Base-by-base conservation (phyloP, 2,329 filamentous ascomycete species). In the Lachnellula cervina region DNA sequence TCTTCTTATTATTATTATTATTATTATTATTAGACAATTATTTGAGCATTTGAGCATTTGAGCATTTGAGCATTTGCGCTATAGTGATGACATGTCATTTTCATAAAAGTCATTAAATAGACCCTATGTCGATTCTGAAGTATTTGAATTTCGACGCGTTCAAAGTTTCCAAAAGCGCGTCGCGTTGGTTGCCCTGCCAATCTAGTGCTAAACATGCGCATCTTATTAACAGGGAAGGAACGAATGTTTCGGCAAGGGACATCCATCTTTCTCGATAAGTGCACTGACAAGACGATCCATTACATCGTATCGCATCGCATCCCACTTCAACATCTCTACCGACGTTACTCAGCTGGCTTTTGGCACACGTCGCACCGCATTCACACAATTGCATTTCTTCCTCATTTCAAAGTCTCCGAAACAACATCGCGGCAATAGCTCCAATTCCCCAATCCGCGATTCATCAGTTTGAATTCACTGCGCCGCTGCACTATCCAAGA, bases 191-290 rank as follows among this genome's bases (percentile, higher is more conserved):
- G 44, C 23, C 44, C 21, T 7, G 44, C 23, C 44, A 46, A 32
- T 32, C 1, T 14, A 14, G n/a, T 21, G 17, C n/a, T 8, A 44
- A 21, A 44, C n/a, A 21, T 19, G 21, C 17, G 14, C 16, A 17
- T n/a, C 16, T 16, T 19, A 19, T 6, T 19, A n/a, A 23, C 19
- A n/a, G 19, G 11, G 17, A 17, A 17, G 42, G n/a, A 25, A 7
- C 11, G 42, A n/a, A 44, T 9, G 11, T 8, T 44, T 44, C 21
- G n/a, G 42, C 42, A 44, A 44, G 42, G n/a, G 21, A 44, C n/a
- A 44, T 21, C 23, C 44, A 45, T 46, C 49, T 53, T 58, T 62
- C 63, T 65, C 59, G 62, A 66, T 65, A 66, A 63, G 61, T 58
- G 63, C 60, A 58, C 51, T 59, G 60, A 62, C 55, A 55, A 42